Evolutionary conservation across 2,329 filamentous ascomycete species (phyloP), one percentile per base, ranked within the genome.

Genomic region (Colletotrichum cereale): DNA sequence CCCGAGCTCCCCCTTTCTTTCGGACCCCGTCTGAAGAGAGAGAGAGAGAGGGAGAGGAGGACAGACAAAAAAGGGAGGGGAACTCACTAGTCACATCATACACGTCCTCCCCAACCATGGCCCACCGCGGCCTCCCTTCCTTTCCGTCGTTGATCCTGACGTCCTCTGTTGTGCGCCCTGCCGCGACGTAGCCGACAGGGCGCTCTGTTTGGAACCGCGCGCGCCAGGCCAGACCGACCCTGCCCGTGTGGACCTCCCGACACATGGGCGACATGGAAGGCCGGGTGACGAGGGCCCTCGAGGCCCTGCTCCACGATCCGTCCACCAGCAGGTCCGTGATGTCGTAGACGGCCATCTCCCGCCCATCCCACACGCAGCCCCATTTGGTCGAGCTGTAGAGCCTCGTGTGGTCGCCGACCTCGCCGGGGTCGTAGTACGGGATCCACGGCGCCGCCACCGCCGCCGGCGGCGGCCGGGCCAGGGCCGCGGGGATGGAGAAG

Each of bases 321-420:
- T 8, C 8, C 14, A 6, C 31, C 24, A 38, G 31, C 16, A 38
- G 26, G 31, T 31, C 31, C 2, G 44, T 52, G 16, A 62, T 24
- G 60, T 62, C 60, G 47, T 62, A 29, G 1, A 62, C 26, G 3
- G 6, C 31, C 34, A 48, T 62, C 12, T 52, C 44, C 11, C 14
- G 16, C 6, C 34, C 44, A 3, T 50, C 5, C 18, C 34, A 50
- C 3, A 26, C 0, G 34, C 60, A 50, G 21, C 16, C 47, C 55
- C 60, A 62, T 24, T 21, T 14, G 8, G 1, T 11, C 5, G 12
- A 3, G 31, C 31, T 16, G 2, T 26, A 18, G 44, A 62, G 5
- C 8, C n/a, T 31, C 16, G 52, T 44, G 16, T 52, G 44, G n/a
- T 62, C 44, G 29, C 60, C 60, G 26, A 62, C 42, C n/a, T 62